These are phyloP conservation scores for Suillus bovinus DNA, from an alignment of 768 basidiomycete genomes.

Conservation along the genomic window DNA sequence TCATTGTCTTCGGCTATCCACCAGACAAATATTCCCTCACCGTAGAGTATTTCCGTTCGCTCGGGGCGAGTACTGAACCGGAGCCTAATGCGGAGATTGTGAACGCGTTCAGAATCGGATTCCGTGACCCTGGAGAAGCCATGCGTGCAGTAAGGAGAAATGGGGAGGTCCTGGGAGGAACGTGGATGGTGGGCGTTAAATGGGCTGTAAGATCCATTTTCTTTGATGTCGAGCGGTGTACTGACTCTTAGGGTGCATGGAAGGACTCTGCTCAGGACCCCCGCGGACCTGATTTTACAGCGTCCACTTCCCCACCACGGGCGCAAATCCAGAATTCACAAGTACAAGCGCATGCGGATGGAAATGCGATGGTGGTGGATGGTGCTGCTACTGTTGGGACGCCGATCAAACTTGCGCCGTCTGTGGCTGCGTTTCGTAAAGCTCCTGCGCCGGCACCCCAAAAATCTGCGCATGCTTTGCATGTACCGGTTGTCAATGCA, in stretches of 20 bases:
- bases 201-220: slow-evolving; percentile 61
- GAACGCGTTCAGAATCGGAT: slow-evolving; percentile 85
- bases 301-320: slow-evolving; percentile 9
- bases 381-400: slow-evolving; percentile 58
- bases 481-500: slow-evolving; percentile 15
- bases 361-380: slow-evolving; percentile 49
- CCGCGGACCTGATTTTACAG: slow-evolving; percentile 20
- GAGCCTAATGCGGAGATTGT: slow-evolving; percentile 66
- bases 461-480: slow-evolving; percentile 18
- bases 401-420: slow-evolving; percentile 71
- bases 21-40: slow-evolving; percentile 72
- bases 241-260: not conserved
- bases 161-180: slow-evolving; percentile 73
- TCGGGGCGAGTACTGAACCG: slow-evolving; percentile 71
- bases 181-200: slow-evolving; percentile 85
- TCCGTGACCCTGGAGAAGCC: slow-evolving; percentile 68
- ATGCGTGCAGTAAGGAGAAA: slow-evolving; percentile 79
- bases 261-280: slow-evolving; percentile 56
- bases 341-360: slow-evolving; percentile 12
- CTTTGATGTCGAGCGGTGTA: slow-evolving; percentile 3
- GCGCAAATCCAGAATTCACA: slow-evolving; percentile 13
- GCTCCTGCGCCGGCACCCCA: slow-evolving; percentile 33
- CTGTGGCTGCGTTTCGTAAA: slow-evolving; percentile 70
- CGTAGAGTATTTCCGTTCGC: slow-evolving; percentile 70
- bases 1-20: slow-evolving; percentile 90